A percentile compares a stretch with the other conserved stretches of the same genome.
Conservation (phyloP, 2,329 filamentous ascomycete species). For the Pestalotiopsis sp. region DNA sequence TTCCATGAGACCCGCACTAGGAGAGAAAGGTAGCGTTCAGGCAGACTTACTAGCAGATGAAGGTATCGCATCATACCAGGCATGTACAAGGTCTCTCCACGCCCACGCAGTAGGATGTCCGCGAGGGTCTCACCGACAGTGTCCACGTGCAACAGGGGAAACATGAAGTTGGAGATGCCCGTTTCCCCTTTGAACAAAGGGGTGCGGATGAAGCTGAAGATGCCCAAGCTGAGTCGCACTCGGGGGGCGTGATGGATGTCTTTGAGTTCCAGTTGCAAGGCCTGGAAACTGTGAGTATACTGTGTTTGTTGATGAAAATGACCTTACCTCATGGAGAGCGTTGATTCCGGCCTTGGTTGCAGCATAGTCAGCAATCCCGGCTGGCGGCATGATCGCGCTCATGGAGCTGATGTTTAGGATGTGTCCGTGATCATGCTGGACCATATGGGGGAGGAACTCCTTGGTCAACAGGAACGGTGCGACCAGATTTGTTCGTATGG, state of each 20-base stretch:
- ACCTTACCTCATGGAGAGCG: not conserved
- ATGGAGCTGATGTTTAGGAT: not conserved
- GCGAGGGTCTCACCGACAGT: not conserved
- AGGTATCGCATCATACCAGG: not conserved
- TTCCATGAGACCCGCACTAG: not conserved
- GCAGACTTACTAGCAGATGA: not conserved
- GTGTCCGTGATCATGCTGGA: not conserved
- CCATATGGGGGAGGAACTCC: not conserved
- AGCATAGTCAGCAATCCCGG: not conserved
- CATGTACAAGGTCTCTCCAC: not conserved
- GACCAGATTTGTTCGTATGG: not conserved
- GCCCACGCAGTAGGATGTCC: not conserved
- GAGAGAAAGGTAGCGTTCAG: not conserved
- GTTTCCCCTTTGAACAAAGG: not conserved
- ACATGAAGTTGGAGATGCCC: not conserved
- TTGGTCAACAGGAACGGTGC: not conserved
- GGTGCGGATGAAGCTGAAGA: slow-evolving; percentile 1
- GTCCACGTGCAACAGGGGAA: not conserved
- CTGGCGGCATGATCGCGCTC: not conserved
- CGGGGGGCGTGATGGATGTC: not conserved
- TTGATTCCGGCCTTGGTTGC: not conserved
- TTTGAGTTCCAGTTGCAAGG: not conserved
- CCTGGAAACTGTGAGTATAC: not conserved
- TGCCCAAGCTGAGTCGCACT: not conserved
- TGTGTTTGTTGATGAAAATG: not conserved